Evolutionary conservation across 140 eudicot genomes (phyloP).

Genomic region (Senecio squalidus): DNA sequence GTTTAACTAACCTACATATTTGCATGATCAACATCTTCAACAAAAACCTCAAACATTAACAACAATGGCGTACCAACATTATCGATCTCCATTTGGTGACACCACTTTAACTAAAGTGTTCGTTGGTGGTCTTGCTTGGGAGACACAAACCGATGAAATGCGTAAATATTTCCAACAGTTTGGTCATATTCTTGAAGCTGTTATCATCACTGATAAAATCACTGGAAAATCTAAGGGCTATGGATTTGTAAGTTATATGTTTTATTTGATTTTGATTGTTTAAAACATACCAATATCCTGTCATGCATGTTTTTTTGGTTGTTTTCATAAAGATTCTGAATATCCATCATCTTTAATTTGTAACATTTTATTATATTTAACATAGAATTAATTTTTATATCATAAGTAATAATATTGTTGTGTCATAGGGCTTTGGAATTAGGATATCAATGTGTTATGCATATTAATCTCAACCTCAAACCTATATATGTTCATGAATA

Average conservation of each 20-base stretch:
- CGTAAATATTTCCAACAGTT: constrained; percentile 73
- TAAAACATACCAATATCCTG: constrained; percentile 17
- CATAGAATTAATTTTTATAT: too few relatives aligned
- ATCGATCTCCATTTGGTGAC: constrained; percentile 95
- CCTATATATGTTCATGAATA: too few relatives aligned
- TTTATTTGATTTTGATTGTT: background rate
- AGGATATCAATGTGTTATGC: too few relatives aligned
- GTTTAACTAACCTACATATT: constrained; percentile 23
- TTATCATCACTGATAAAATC: constrained; percentile 78
- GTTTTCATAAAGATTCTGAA: background rate
- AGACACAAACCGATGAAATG: constrained; percentile 85
- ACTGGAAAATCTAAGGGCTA: constrained; percentile 96
- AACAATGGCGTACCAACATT: constrained; percentile 63
- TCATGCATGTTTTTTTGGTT: constrained; percentile 22
- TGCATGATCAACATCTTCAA: background rate
- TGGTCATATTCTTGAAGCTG: constrained; percentile 97
- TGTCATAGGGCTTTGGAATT: too few relatives aligned
- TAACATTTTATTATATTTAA: too few relatives aligned
- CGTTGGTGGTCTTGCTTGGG: constrained; percentile 99
- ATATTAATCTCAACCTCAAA: background rate
- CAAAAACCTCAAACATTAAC: background rate
- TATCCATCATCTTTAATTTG: background rate
- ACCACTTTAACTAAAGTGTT: constrained; percentile 86
- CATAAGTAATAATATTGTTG: too few relatives aligned
- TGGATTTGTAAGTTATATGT: constrained; percentile 71